Evolutionary conservation across 2,329 filamentous ascomycete species (phyloP), one percentile per base, ranked within the genome.

Genomic region (Hymenoscyphus albidus): DNA sequence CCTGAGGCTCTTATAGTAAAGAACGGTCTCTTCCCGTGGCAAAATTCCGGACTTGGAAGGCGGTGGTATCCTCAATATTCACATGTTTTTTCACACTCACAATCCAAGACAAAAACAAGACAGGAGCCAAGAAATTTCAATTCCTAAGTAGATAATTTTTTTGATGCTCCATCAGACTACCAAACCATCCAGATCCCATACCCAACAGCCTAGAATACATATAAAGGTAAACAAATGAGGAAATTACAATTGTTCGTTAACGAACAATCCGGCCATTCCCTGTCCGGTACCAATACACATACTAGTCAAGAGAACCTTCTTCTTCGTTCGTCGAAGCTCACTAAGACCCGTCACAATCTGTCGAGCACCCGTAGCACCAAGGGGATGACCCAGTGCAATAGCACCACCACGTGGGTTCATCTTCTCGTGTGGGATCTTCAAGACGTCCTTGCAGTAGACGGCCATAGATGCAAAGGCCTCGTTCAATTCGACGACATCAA

Each of bases 391-490:
- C 0, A 95, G 82, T 2, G 91, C 91, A 74, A 95, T 94, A 69
- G 91, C 91, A 68, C 91, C 91, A 71, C 91, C 91, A 66, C 90
- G 83, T 32, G 88, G 84, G 80, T 95, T 95, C 83, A 95, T 85
- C 85, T 93, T 94, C 73, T 83, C 78, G 78, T 84, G 85, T 75
- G 91, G 88, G 60, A 94, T 80, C 69, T 85, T 85, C 60, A 95
- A 83, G 70, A 81, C 86, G 73, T 92, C 83, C 63, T 90, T 80
- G 80, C 93, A 97, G 85, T 97, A 98, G 38, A 97, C 93, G 1
- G 92, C 93, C 95, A 98, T 98, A 61, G 91, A 95, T 27, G 93
- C 94, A 74, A 99, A 99, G 1, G 95, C 95, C 84, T 99, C 95
- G 81, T 99, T 99, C 75, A 99, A 80, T 84, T 98, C 95, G 71